These are phyloP conservation scores for Colletotrichum lini DNA, from an alignment of 2,329 filamentous ascomycete species.

Conservation along the genomic window DNA sequence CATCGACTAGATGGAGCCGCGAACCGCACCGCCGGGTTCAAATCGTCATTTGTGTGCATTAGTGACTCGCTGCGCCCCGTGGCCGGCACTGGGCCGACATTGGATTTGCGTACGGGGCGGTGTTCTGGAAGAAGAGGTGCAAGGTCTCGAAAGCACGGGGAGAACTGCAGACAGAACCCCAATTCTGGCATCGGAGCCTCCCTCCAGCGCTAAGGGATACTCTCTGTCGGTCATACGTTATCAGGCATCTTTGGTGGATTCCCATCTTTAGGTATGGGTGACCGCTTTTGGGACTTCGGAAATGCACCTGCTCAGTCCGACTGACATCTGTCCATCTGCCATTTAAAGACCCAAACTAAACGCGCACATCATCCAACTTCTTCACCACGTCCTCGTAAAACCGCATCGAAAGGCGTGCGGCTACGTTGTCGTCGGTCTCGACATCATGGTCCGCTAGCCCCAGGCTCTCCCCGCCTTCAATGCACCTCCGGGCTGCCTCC, in stretches of 20 bases:
- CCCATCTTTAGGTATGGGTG: neutral
- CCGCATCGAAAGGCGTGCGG: slow-evolving; percentile 55
- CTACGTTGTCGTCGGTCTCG: slow-evolving; percentile 58
- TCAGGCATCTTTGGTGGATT: no score
- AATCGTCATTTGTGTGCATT: no score
- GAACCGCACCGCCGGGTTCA: no score
- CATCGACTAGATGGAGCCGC: no score
- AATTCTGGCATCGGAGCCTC: neutral
- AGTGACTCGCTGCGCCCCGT: no score
- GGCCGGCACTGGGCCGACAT: no score
- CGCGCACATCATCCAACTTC: slow-evolving; percentile 54
- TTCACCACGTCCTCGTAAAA: slow-evolving; percentile 63
- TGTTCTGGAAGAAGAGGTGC: neutral
- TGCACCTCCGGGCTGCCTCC: slow-evolving; percentile 54
- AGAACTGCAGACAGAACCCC: neutral
- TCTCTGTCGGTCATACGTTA: neutral
- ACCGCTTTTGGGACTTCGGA: neutral
- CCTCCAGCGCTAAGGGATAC: neutral
- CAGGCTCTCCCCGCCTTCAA: slow-evolving; percentile 54
- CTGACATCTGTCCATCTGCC: no score
- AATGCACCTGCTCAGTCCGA: neutral
- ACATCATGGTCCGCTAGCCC: slow-evolving; percentile 55
- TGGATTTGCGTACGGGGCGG: neutral
- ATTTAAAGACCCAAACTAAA: slow-evolving; percentile 44
- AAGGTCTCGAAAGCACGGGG: neutral